Base-by-base conservation (phyloP, 495 filamentous ascomycete species). In the Podospora sp. region DNA sequence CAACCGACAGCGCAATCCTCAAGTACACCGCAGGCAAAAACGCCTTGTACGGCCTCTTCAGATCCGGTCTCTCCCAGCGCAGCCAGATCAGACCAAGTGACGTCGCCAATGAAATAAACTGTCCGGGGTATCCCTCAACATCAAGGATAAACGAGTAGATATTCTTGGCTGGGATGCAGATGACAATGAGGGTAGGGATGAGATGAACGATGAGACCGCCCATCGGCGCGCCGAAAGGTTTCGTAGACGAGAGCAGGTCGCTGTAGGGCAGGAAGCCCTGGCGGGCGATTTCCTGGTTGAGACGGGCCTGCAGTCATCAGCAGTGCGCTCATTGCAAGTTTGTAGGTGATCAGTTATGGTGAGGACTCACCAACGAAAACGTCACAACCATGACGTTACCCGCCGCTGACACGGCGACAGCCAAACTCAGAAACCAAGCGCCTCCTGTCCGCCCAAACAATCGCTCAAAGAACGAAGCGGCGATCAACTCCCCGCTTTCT, bases 371-470 rank as follows among this genome's bases (percentile, higher is more conserved):
- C 68, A 87, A 66, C 8, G 85, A 77, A 73, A 90, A 92, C 8
- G 89, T 90, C 7, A 91, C 89, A 1, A 92, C 89, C 88, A 93
- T 91, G 1, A 92, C 88, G 73, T 92, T 92, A 0, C 90, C 90
- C 0, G 83, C 86, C 0, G 88, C 90, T 0, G 88, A 90, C 18
- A 88, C 77, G 0, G 89, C 90, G 58, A 93, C 85, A 14, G 88
- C 84, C 11, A 90, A 70, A 3, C 89, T 87, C 21, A 92, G 77
- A 20, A 92, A 72, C 21, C 76, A 78, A 29, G 78, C 83, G 0
- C 90, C 90, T 21, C 88, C 64, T 8, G 78, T 75, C 14, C 79
- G 75, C 0, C 89, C 89, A 77, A 92, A 91, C 0, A 88, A 77
- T n/a, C 81, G 78, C 63, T 88, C 84, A 62, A 92, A 91, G 52